Evolutionary conservation across 2,329 filamentous ascomycete species (phyloP).

Genomic region (Hypoxylon sp.): DNA sequence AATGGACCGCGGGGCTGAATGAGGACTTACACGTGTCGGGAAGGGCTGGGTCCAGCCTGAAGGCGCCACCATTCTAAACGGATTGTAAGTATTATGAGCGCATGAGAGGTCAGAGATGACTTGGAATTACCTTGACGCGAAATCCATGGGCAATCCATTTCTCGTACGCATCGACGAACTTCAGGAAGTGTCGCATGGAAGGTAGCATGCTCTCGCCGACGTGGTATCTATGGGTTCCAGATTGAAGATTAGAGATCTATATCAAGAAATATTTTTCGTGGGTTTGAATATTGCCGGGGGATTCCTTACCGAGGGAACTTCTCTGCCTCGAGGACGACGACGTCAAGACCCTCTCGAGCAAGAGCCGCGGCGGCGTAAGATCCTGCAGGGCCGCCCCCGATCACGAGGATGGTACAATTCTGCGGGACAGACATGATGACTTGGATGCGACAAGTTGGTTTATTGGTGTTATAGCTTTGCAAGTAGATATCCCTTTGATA

Average conservation of each 20-base stretch:
- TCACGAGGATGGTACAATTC: constrained; percentile 47
- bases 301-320: constrained; percentile 54
- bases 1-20: not conserved
- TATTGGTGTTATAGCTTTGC: not conserved
- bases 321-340: constrained; percentile 60
- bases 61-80: constrained; percentile 54
- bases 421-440: constrained; percentile 23
- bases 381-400: constrained; percentile 61
- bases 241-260: constrained; percentile 39
- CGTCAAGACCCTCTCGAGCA: constrained; percentile 60
- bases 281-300: not conserved
- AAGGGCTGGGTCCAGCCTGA: constrained; percentile 53
- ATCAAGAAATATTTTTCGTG: not conserved
- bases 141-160: constrained; percentile 58
- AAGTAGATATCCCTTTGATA: not conserved
- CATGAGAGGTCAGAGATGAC: not conserved
- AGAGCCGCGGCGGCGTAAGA: constrained; percentile 59
- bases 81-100: not conserved
- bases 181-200: constrained; percentile 57
- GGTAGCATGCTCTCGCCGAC: constrained; percentile 56
- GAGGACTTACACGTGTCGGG: constrained; percentile 52
- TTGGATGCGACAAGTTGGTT: not conserved
- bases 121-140: constrained; percentile 52
- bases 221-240: constrained; percentile 50
- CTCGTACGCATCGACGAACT: constrained; percentile 57